Percentiles rank a stretch among this genome's conserved stretches.
Evolutionary conservation across 495 filamentous ascomycete species (phyloP).

Genomic region (Penicillium dipodomyicola): DNA sequence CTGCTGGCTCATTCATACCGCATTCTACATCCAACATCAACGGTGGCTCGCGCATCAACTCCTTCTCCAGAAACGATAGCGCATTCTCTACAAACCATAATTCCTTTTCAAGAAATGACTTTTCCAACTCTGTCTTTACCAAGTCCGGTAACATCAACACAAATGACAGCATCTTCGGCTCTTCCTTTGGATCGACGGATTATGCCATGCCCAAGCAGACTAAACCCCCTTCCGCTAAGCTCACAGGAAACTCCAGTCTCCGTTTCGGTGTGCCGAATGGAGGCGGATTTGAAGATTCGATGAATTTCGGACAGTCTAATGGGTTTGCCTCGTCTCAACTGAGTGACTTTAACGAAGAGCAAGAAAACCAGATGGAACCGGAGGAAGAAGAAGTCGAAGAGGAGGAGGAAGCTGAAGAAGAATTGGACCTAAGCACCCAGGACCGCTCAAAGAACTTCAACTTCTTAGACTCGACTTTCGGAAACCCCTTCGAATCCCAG

Average conservation of each 20-base stretch:
- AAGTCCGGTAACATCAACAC: constrained; percentile 43
- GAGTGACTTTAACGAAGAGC: constrained; percentile 38
- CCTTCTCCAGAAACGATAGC: constrained; percentile 10
- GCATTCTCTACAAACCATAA: constrained; percentile 22
- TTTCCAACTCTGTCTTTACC: constrained; percentile 37
- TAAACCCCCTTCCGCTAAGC: constrained; percentile 24
- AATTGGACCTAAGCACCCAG: constrained; percentile 25
- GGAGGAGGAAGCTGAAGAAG: constrained; percentile 41
- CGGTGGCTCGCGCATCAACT: constrained; percentile 61
- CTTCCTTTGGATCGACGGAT: constrained; percentile 41
- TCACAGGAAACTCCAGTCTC: constrained; percentile 32
- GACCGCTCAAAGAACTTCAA: constrained; percentile 23
- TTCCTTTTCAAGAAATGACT: constrained; percentile 10
- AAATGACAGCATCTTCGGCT: constrained; percentile 44
- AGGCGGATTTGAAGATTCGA: constrained; percentile 42
- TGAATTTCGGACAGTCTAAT: constrained; percentile 30
- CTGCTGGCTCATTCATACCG: constrained; percentile 69
- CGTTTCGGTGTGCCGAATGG: constrained; percentile 41
- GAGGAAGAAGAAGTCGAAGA: constrained; percentile 25
- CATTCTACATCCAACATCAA: constrained; percentile 62
- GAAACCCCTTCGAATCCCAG: constrained; percentile 19
- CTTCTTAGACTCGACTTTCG: constrained; percentile 37
- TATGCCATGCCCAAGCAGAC: constrained; percentile 36
- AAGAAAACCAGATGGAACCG: constrained; percentile 31
- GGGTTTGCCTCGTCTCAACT: constrained; percentile 33